A percentile compares a stretch with the other conserved stretches of the same genome.
Conservation (phyloP, 2,329 filamentous ascomycete genomes). For the Penicillium brasilianum region DNA sequence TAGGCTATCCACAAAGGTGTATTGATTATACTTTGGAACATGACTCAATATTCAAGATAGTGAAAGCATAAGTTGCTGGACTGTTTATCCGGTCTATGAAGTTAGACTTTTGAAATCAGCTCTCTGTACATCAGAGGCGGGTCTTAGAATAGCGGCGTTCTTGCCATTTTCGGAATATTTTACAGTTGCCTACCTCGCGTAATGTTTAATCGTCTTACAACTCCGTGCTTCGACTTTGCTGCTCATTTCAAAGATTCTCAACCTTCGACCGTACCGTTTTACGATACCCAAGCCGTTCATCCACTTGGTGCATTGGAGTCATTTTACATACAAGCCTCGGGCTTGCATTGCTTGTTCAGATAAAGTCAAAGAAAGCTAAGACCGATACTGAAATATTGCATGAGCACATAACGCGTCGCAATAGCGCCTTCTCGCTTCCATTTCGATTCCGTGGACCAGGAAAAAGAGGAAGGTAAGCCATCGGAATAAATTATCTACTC, state of each 20-base stretch:
- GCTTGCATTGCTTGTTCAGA: not conserved
- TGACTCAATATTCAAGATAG: not conserved
- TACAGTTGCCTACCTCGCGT: not conserved
- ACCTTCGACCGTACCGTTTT: not conserved
- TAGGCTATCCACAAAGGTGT: not conserved
- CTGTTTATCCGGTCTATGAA: not conserved
- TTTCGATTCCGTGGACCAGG: constrained; percentile 25
- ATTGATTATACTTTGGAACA: not conserved
- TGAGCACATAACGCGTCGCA: constrained; percentile 2
- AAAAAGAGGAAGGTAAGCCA: constrained; percentile 32
- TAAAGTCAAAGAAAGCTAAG: not conserved
- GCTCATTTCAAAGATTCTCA: no score
- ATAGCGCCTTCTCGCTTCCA: constrained; percentile 25
- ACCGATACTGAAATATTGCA: not conserved
- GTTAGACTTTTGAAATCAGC: no score
- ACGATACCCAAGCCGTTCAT: not conserved
- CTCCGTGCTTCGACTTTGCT: not conserved
- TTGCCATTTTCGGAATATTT: not conserved
- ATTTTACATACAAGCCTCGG: not conserved
- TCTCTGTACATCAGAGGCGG: not conserved
- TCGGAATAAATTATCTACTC: not conserved
- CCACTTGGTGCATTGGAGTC: not conserved
- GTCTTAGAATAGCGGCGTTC: not conserved
- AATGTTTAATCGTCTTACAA: not conserved
- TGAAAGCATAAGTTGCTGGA: not conserved